Conservation (phyloP, 495 filamentous ascomycete species). For the Talaromyces proteolyticus region DNA sequence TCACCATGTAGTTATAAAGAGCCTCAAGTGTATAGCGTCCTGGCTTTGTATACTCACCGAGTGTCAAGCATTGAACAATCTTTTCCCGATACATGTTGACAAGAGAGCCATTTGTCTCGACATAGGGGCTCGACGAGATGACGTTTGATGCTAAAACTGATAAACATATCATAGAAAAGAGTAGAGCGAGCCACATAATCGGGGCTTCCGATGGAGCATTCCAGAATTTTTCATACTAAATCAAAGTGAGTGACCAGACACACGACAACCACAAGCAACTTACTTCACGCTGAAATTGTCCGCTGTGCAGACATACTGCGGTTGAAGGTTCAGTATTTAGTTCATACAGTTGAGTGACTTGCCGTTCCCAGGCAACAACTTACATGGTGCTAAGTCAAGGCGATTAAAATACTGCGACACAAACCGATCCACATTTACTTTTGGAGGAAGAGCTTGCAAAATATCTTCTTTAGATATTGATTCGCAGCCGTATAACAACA, state of each 20-base stretch:
- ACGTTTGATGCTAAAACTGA: constrained; percentile 9
- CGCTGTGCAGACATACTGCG: constrained; percentile 9
- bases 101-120: not conserved
- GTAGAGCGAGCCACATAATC: constrained; percentile 24
- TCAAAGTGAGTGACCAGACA: too few species aligned
- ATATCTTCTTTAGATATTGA: constrained; percentile 9
- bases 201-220: constrained; percentile 8
- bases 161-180: constrained; percentile 21
- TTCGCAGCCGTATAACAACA: constrained; percentile 2
- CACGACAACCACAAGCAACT: not conserved
- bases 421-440: constrained; percentile 9
- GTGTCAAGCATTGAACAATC: constrained; percentile 24
- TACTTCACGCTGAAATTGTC: constrained; percentile 11
- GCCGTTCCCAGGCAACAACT: not conserved
- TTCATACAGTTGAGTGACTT: not conserved
- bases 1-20: constrained; percentile 27
- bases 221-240: constrained; percentile 29
- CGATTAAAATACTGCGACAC: constrained; percentile 10
- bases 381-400: not conserved
- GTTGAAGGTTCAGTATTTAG: not conserved
- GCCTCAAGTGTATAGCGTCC: constrained; percentile 35
- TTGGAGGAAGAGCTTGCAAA: constrained; percentile 2
- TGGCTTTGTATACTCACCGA: constrained; percentile 20
- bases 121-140: not conserved
- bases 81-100: constrained; percentile 20